Evolutionary conservation across 2,329 filamentous ascomycete species (phyloP).

Genomic region (Colletotrichum falcatum): DNA sequence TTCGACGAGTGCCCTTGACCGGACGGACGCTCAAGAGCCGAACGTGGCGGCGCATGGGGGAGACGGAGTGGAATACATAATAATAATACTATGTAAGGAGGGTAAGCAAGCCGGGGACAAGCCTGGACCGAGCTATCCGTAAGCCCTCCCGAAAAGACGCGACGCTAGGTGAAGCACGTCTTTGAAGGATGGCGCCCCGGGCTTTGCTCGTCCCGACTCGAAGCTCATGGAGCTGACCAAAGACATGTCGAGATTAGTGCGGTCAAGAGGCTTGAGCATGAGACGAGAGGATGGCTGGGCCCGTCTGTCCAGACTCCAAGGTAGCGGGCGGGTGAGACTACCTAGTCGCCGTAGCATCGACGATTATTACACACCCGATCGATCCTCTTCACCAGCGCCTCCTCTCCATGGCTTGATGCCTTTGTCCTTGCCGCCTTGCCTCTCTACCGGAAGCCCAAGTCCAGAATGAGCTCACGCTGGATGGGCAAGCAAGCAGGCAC

Average conservation of each 20-base stretch:
- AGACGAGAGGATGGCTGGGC: neutral
- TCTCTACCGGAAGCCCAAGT: neutral
- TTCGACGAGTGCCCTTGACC: neutral
- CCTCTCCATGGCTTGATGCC: neutral
- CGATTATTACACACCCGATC: neutral
- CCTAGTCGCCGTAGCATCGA: too few relatives aligned
- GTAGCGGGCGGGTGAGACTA: neutral
- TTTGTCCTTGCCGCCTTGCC: neutral
- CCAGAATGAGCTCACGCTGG: neutral
- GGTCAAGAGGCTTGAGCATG: neutral
- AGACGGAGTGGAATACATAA: neutral
- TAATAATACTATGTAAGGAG: too few relatives aligned
- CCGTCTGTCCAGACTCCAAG: too few relatives aligned
- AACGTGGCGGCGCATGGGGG: too few relatives aligned
- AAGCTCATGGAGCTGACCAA: neutral
- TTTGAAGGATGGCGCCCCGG: neutral
- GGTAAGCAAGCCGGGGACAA: constrained; percentile 19
- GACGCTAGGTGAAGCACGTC: constrained; percentile 13
- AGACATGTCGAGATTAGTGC: constrained; percentile 1
- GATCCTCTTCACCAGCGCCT: too few relatives aligned
- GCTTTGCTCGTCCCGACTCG: neutral
- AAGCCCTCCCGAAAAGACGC: neutral
- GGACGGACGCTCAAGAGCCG: neutral
- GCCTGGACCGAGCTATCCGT: constrained; percentile 24
- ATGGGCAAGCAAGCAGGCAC: neutral